A percentile compares a stretch with the other conserved stretches of the same genome.
phyloP scores from a whole-genome alignment of 495 filamentous ascomycete species.

The Aspergillus taichungensis region DNA sequence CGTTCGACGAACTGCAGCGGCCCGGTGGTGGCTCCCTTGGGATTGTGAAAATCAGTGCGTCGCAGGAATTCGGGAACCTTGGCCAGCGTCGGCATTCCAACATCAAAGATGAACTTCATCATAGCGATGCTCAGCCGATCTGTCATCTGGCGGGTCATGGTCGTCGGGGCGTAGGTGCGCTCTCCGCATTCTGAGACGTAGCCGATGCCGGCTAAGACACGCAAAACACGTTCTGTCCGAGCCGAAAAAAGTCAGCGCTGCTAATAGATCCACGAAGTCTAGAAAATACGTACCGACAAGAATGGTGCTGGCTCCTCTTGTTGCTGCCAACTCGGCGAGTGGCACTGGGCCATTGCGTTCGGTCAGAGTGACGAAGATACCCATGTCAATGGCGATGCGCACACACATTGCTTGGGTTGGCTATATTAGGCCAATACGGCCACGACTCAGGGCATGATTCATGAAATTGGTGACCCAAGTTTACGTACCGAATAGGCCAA shows the following conservation, averaged over 20 bases:
- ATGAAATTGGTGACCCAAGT: not conserved
- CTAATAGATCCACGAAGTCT: too few relatives aligned
- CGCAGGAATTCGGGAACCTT: conserved; percentile 15
- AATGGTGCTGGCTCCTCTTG: conserved; percentile 3
- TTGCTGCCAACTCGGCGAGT: conserved; percentile 9
- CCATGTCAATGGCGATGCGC: conserved; percentile 11
- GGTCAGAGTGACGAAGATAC: conserved; percentile 9
- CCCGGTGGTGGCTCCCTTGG: conserved; percentile 3
- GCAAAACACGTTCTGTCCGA: conserved; percentile 10
- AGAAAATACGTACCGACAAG: conserved; percentile 5
- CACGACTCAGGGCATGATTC: not conserved
- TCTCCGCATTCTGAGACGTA: conserved; percentile 11
- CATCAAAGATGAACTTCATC: conserved; percentile 13
- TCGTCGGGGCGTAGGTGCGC: conserved; percentile 5
- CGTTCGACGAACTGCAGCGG: conserved; percentile 8
- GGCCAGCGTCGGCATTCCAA: conserved; percentile 5
- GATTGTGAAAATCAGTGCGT: conserved; percentile 4
- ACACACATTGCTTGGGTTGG: conserved; percentile 11
- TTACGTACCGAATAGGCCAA: conserved; percentile 4
- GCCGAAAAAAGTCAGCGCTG: not conserved
- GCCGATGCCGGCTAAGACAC: conserved; percentile 11
- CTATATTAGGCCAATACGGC: not conserved
- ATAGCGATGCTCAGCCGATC: conserved; percentile 5
- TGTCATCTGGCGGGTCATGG: conserved; percentile 13
- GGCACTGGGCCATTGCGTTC: conserved; percentile 1